phyloP scores from a whole-genome alignment of 768 basidiomycete genomes.

The Agrocybe chaxingu region DNA sequence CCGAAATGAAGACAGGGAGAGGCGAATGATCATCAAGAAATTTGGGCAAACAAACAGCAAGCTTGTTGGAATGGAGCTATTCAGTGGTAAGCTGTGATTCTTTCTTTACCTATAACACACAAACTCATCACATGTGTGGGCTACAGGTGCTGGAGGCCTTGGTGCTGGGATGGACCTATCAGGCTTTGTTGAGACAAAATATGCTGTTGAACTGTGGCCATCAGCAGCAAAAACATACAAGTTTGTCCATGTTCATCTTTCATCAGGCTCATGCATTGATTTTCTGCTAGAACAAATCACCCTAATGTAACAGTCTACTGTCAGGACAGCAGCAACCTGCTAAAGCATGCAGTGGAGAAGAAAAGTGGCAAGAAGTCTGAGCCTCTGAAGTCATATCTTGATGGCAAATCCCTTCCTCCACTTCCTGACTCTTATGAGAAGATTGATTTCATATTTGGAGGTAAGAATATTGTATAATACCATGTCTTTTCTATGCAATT shows the following conservation, averaged over 20 bases:
- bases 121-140: neutral
- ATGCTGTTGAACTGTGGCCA: constrained; percentile 65
- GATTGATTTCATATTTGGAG: constrained; percentile 73
- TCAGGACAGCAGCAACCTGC: constrained; percentile 56
- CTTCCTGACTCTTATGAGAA: constrained; percentile 59
- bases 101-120: neutral
- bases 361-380: constrained; percentile 36
- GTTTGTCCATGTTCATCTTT: constrained; percentile 32
- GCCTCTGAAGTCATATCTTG: constrained; percentile 39
- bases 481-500: neutral
- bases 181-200: constrained; percentile 58
- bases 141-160: constrained; percentile 69
- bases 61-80: constrained; percentile 63
- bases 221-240: constrained; percentile 62
- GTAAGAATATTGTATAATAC: constrained; percentile 30
- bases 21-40: constrained; percentile 22
- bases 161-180: constrained; percentile 65
- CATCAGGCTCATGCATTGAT: neutral
- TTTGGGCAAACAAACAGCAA: constrained; percentile 37
- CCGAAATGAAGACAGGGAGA: constrained; percentile 24
- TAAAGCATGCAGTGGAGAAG: constrained; percentile 54
- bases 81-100: constrained; percentile 46
- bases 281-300: constrained; percentile 52
- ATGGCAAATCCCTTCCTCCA: constrained; percentile 29
- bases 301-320: constrained; percentile 59